Base-by-base conservation (phyloP, 768 basidiomycete genomes). In the Suillus ampliporus region DNA sequence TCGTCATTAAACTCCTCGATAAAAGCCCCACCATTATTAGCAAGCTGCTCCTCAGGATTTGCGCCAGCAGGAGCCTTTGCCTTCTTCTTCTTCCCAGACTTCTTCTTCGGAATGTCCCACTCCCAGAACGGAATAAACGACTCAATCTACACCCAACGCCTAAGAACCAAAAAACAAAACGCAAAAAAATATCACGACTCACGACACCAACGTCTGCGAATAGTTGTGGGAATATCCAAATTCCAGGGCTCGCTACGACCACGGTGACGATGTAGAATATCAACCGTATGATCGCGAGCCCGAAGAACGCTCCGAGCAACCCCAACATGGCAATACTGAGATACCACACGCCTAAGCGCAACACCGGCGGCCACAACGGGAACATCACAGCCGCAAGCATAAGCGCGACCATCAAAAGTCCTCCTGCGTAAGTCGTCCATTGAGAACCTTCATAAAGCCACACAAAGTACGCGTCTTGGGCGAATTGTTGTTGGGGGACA, bases 141-240 rank as follows among this genome's bases (percentile, higher is more conserved):
- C 51, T 98, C 97, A 61, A 99, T 87, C 97, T 99, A 69, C n/a
- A 47, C 5, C 43, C 14, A 44, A 40, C 9, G 21, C 47, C 31
- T 54, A 8, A 37, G 23, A 34, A 34, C 54, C 37, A 62, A 44
- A 5, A 1, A 19, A 38, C 0, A 4, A 15, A 43, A 58, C 50
- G 54, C 50, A 53, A 64, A 44, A 60, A 28, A 17, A 21, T 28
- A 64, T 26, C n/a, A 38, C 3, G 40, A 89, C 97, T 77, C 74
- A 99, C 97, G 72, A 99, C 97, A 76, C 97, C 96, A 60, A 98
- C 97, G 71, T 99, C 97, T 15, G 97, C 97, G 67, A 99, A 99
- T 37, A 99, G 80, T 73, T 97, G 90, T 0, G 97, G 97, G 83
- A 98, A 99, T 79, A 99, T 91, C 97, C 97, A 99, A 53, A 99